Conservation (phyloP, 1,139 yeast species). For the Dujonia santamariae region DNA sequence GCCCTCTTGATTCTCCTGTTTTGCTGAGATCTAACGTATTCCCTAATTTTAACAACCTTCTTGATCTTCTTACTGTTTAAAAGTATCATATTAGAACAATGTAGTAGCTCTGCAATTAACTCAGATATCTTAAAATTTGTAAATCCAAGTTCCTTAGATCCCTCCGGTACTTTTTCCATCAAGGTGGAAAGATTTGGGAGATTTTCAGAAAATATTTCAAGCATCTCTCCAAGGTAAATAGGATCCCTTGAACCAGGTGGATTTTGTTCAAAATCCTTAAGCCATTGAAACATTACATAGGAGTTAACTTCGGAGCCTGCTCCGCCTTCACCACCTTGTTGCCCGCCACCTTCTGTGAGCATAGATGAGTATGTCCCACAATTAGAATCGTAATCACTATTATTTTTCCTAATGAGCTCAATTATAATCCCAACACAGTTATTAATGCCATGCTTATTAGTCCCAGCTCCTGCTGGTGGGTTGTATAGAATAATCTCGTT, state of each 20-base stretch:
- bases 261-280: constrained; percentile 46
- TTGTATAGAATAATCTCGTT: constrained; percentile 39
- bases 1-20: constrained; percentile 30
- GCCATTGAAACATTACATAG: constrained; percentile 45
- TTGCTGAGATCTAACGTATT: constrained; percentile 33
- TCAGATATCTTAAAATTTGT: constrained; percentile 44
- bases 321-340: background rate
- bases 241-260: constrained; percentile 49
- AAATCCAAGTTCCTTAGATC: constrained; percentile 31
- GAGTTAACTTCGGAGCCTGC: constrained; percentile 40
- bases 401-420: constrained; percentile 45
- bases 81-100: constrained; percentile 49
- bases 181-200: constrained; percentile 29
- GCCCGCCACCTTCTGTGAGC: constrained; percentile 23
- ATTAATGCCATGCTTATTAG: constrained; percentile 46
- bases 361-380: constrained; percentile 40
- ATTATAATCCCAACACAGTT: constrained; percentile 48
- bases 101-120: constrained; percentile 44
- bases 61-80: constrained; percentile 40
- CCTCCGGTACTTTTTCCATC: constrained; percentile 21
- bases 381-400: constrained; percentile 46
- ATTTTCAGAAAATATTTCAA: constrained; percentile 37
- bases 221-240: constrained; percentile 44
- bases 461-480: constrained; percentile 13
- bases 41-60: constrained; percentile 34